A percentile compares a stretch with the other conserved stretches of the same genome.
phyloP scores from a whole-genome alignment of 1,284 basidiomycete species.

The Cryptococcus sp. region DNA sequence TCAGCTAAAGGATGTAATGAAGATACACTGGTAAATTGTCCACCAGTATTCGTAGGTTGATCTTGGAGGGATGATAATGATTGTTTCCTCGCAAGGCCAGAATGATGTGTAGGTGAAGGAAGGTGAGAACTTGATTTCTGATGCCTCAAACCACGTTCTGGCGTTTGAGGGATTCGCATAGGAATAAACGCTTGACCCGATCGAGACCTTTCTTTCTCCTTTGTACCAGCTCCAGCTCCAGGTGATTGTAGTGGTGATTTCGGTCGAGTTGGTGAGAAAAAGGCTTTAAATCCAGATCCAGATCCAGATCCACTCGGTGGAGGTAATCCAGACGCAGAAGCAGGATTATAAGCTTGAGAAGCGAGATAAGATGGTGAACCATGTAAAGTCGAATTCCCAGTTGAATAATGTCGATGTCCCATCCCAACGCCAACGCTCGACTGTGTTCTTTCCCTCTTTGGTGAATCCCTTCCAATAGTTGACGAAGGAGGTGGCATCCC shows the following conservation, averaged over 20 bases:
- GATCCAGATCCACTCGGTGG: no score
- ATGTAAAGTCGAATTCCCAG: no score
- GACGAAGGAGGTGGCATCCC: neutral
- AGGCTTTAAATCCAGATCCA: no score
- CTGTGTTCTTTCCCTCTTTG: slow-evolving; percentile 7
- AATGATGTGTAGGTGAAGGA: slow-evolving; percentile 19
- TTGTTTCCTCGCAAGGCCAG: slow-evolving; percentile 35
- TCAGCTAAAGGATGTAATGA: slow-evolving; percentile 4
- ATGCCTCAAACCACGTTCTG: slow-evolving; percentile 25
- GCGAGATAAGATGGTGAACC: no score
- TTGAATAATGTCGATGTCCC: no score
- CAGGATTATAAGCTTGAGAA: no score
- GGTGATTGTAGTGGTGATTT: slow-evolving; percentile 6
- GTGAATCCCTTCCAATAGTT: neutral
- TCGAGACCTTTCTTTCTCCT: no score
- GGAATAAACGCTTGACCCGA: no score
- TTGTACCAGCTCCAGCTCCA: no score
- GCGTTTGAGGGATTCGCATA: no score
- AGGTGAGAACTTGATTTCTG: slow-evolving; percentile 43
- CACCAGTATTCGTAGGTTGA: neutral
- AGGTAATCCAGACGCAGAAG: no score
- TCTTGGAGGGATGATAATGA: slow-evolving; percentile 39
- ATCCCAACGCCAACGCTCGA: slow-evolving; percentile 2
- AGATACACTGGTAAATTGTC: neutral
- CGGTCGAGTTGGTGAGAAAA: slow-evolving; percentile 3